Conservation (phyloP, 768 basidiomycete genomes). For the Termitomyces sp. region DNA sequence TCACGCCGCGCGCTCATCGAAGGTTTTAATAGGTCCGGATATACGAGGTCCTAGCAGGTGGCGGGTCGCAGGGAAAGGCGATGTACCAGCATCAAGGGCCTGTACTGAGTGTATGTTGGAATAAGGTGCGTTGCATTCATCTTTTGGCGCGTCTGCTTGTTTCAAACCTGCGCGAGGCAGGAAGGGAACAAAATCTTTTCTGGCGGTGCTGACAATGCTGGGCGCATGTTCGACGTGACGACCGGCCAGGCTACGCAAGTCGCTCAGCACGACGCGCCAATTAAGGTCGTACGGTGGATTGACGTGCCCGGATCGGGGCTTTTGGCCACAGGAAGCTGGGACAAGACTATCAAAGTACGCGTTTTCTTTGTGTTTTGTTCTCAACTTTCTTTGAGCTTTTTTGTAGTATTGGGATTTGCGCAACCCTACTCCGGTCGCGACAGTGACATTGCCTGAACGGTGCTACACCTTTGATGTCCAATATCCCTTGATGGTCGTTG, state of each 20-base stretch:
- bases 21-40: slow-evolving; percentile 63
- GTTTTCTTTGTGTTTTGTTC: neutral
- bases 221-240: slow-evolving; percentile 85
- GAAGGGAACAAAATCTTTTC: slow-evolving; percentile 90
- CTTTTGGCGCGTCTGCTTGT: slow-evolving; percentile 1
- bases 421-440: slow-evolving; percentile 65
- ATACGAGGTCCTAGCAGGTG: slow-evolving; percentile 80
- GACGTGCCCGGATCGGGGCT: slow-evolving; percentile 71
- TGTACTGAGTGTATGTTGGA: slow-evolving; percentile 86
- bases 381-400: neutral
- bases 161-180: slow-evolving; percentile 30
- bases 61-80: slow-evolving; percentile 83
- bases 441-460: slow-evolving; percentile 81
- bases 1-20: slow-evolving; percentile 6
- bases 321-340: slow-evolving; percentile 94
- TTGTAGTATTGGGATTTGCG: slow-evolving; percentile 90
- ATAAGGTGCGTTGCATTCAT: slow-evolving; percentile 51
- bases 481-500: slow-evolving; percentile 84
- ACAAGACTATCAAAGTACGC: slow-evolving; percentile 88
- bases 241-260: slow-evolving; percentile 81
- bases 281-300: slow-evolving; percentile 78
- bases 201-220: slow-evolving; percentile 92
- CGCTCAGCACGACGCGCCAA: slow-evolving; percentile 86
- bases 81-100: slow-evolving; percentile 90
- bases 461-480: slow-evolving; percentile 85